Evolutionary conservation across 768 basidiomycete species (phyloP).

Genomic region (Lactarius akahatsu): DNA sequence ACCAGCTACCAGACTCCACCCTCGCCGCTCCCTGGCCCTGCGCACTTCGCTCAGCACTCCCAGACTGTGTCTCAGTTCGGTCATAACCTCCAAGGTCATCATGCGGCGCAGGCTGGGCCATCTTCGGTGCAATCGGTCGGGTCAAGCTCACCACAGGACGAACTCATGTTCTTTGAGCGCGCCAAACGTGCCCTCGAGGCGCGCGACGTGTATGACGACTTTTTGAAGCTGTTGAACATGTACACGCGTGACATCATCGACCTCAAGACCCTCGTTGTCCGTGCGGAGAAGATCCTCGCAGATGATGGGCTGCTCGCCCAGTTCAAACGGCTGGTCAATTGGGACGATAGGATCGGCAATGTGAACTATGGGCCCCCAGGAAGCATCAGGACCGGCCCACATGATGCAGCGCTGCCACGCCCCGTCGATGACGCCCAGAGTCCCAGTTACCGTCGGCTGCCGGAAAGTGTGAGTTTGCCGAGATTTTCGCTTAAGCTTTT

Average conservation of each 20-base stretch:
- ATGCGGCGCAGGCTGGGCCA: slow-evolving; percentile 23
- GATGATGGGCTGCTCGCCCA: slow-evolving; percentile 75
- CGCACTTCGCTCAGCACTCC: slow-evolving; percentile 19
- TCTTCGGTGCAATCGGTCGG: slow-evolving; percentile 21
- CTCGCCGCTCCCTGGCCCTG: slow-evolving; percentile 26
- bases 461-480: slow-evolving; percentile 68
- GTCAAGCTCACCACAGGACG: slow-evolving; percentile 51
- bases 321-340: slow-evolving; percentile 85
- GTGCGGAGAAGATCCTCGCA: slow-evolving; percentile 77
- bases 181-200: slow-evolving; percentile 78
- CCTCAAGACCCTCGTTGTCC: slow-evolving; percentile 73
- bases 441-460: slow-evolving; percentile 89
- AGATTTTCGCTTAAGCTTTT: slow-evolving; percentile 6
- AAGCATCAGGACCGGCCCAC: slow-evolving; percentile 71
- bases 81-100: slow-evolving; percentile 21
- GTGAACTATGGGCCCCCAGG: slow-evolving; percentile 72
- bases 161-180: slow-evolving; percentile 91
- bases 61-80: slow-evolving; percentile 18
- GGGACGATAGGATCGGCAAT: slow-evolving; percentile 64
- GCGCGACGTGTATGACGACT: slow-evolving; percentile 85
- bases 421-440: slow-evolving; percentile 85
- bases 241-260: slow-evolving; percentile 94
- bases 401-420: slow-evolving; percentile 73
- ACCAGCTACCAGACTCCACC: slow-evolving; percentile 26
- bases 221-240: slow-evolving; percentile 87